Evolutionary conservation across 306 rosid species (phyloP).

Genomic region (Cucumis hystrix): DNA sequence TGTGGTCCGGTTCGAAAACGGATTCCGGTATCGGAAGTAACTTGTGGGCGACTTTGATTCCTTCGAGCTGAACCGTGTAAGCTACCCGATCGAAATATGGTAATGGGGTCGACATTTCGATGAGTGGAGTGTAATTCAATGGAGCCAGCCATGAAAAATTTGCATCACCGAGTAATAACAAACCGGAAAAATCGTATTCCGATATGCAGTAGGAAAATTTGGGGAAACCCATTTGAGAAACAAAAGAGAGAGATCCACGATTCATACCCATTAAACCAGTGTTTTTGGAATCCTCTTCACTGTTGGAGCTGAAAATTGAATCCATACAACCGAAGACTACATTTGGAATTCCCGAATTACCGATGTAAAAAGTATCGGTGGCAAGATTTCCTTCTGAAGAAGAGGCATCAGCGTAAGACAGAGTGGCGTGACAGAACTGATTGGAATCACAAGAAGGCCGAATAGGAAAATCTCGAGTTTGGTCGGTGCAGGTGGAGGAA

Average conservation of each 20-base stretch:
- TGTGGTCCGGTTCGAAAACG: constrained; percentile 48
- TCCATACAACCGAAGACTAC: constrained; percentile 72
- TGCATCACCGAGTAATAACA: constrained; percentile 47
- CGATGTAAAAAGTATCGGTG: constrained; percentile 46
- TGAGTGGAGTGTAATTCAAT: constrained; percentile 51
- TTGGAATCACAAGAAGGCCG: constrained; percentile 83
- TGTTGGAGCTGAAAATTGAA: constrained; percentile 30
- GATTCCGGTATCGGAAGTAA: constrained; percentile 27
- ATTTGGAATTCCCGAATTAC: constrained; percentile 20
- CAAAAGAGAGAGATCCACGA: constrained; percentile 62
- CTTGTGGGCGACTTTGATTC: constrained; percentile 40
- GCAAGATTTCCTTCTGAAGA: constrained; percentile 81
- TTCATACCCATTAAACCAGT: constrained; percentile 90
- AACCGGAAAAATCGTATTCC: constrained; percentile 50
- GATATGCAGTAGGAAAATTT: constrained; percentile 88
- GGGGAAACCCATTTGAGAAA: constrained; percentile 47
- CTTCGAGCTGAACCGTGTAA: constrained; percentile 43
- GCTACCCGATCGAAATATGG: constrained; percentile 74
- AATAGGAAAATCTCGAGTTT: constrained; percentile 55
- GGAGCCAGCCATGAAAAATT: constrained; percentile 45
- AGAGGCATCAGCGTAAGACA: constrained; percentile 67
- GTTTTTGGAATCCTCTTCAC: constrained; percentile 33
- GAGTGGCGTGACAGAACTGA: constrained; percentile 72
- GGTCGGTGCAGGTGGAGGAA: constrained; percentile 52
- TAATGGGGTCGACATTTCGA: constrained; percentile 47